Evolutionary conservation across 179 eudicot species (phyloP), one percentile per base, ranked within the genome.

Genomic region (Vitellaria paradoxa): DNA sequence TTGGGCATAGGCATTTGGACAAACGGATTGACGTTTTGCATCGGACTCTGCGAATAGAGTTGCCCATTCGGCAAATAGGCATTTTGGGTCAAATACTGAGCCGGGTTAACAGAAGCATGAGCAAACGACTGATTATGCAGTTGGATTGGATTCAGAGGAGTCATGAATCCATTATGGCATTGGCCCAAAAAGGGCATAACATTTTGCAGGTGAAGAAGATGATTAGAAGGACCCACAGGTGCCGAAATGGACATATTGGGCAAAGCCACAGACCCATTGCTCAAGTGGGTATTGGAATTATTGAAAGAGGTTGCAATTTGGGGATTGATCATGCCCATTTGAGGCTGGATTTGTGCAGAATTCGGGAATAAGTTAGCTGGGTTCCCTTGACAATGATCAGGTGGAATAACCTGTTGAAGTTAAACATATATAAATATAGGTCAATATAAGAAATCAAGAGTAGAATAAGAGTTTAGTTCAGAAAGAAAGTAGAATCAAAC

Each of bases 21-120:
- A 72, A 86, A 76, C 76, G 83, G 93, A 81, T 82, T 86, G 75
- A 87, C 74, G 68, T 78, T 80, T 74, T 85, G 93, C 80, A 86
- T 73, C 42, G 83, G 86, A 68, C 80, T 82, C 78, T 80, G 90
- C 85, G 81, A 84, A 79, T 82, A 81, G 72, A 85, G 77, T 60
- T 87, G 90, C 70, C 89, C 90, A 79, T 82, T 83, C 60, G 78
- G 82, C 24, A 86, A 70, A 62, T 79, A 73, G 17, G 68, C 23
- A 73, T 74, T 79, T 13, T 68, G 86, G 80, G 71, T 73, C 21
- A 71, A 56, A 68, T 50, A 57, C 71, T 52, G 79, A 18, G 79
- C 49, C 45, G 8, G 77, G 84, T 83, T 81, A 45, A 82, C 26
- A 9, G 73, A 61, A 82, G 80, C 82, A 20, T 78, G 66, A 52